Base-by-base conservation (phyloP, 23 red algal species). In the Gracilaria domingensis region DNA sequence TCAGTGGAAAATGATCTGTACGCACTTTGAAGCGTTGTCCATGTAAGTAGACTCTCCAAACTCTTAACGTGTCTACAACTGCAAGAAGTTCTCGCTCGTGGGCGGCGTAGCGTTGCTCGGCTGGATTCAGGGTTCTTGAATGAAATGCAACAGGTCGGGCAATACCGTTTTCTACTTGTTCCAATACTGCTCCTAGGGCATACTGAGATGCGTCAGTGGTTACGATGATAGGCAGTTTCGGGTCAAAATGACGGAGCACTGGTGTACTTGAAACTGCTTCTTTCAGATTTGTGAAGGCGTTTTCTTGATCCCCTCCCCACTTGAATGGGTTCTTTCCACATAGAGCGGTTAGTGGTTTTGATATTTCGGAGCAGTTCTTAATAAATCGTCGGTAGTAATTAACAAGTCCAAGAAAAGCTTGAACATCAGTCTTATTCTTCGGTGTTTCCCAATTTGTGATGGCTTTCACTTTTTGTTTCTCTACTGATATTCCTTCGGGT, bases 381-480 rank as follows among this genome's bases (percentile, higher is more conserved):
- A 78, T 51, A 33, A 88, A 58, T 39, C 69, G 60, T 70, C 50
- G 21, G 45, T 76, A 78, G 45, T 78, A 51, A 49, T 88, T 78
- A 13, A 88, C 69, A 5, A 88, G 4, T 14, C 67, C 62, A 2
- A n/a, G n/a, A n/a, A n/a, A n/a, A n/a, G n/a, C n/a, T n/a, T 88
- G 69, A 5, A 78, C 9, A 2, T 76, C 37, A 7, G 44, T 49
- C 13, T 88, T 59, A 12, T 33, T 88, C 21, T 6, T 74, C 11
- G 48, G 66, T 6, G 58, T 83, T 12, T 26, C 37, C 57, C 80
- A 83, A 65, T 64, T 50, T 32, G 16, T 7, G n/a, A 74, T 74
- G 34, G 69, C 36, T 42, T 42, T 45, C 12, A 74, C 5, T 45
- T 83, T 45, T 16, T 83, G 20, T 56, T 57, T n/a, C 16, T 65